Conservation (phyloP, 2,329 filamentous ascomycete species). For the Monilinia aucupariae region DNA sequence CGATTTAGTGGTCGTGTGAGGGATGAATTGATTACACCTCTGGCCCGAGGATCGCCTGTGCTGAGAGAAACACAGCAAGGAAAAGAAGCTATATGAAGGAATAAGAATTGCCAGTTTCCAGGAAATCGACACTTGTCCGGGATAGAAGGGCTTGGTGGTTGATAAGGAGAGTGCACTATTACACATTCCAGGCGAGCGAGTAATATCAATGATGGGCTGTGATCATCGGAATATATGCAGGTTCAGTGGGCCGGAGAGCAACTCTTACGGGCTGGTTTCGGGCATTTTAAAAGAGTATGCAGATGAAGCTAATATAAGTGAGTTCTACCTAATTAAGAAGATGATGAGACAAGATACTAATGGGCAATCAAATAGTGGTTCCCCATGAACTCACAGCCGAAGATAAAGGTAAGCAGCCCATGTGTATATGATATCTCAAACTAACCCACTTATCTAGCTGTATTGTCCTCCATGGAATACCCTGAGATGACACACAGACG, state of each 20-base stretch:
- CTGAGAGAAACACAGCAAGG: constrained; percentile 17
- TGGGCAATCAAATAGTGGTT: not conserved
- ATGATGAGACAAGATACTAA: not conserved
- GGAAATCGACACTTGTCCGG: not conserved
- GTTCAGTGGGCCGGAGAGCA: constrained; percentile 15
- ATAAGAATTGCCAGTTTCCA: not conserved
- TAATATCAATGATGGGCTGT: constrained; percentile 14
- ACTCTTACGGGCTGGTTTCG: not conserved
- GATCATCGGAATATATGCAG: constrained; percentile 22
- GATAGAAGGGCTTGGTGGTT: constrained; percentile 11
- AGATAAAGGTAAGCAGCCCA: not conserved
- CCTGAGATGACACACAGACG: constrained; percentile 30
- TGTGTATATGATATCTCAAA: not conserved
- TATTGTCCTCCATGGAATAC: constrained; percentile 31
- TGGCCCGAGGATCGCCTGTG: constrained; percentile 15
- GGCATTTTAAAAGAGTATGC: constrained; percentile 8
- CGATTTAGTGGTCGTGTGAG: not conserved
- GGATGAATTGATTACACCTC: constrained; percentile 17
- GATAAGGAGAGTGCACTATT: constrained; percentile 12
- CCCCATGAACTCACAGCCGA: not conserved
- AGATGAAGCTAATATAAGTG: not conserved
- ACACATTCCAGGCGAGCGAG: constrained; percentile 5
- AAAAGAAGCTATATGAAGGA: not conserved
- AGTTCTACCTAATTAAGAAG: not conserved
- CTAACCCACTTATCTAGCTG: not conserved